Base-by-base conservation (phyloP, 179 eudicot species). In the Pouteria campechiana region DNA sequence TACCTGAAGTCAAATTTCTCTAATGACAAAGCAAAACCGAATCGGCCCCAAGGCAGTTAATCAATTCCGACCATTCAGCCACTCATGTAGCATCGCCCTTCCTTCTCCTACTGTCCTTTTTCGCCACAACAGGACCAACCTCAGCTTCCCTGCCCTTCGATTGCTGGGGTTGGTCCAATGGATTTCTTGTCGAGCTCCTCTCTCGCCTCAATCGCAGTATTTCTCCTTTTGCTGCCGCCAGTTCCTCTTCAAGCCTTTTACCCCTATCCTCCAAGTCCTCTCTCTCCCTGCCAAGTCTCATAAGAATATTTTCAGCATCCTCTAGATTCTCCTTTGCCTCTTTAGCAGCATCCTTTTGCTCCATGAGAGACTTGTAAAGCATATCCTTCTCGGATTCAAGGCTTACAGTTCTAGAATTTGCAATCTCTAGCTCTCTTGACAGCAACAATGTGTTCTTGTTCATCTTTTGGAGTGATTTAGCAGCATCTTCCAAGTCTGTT, bases 171-270 rank as follows among this genome's bases (percentile, higher is more conserved):
- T n/a, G n/a, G n/a, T n/a, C n/a, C n/a, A n/a, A n/a, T n/a, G n/a
- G n/a, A n/a, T n/a, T n/a, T 43, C 39, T 59, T 2, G 65, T 53
- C 9, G 78, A 57, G 31, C 53, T 86, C 27, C 44, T 37, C 46
- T 55, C 41, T 40, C 67, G 67, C 49, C 73, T 75, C 28, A 92
- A 49, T 32, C 75, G 59, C 68, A 80, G 46, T 13, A 92, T 82
- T 44, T 87, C 99, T 3, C 94, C 90, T 51, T 83, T 87, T 4
- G 93, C 75, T 32, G 81, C 68, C 3, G 85, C 80, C 50, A 87
- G 37, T 17, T 82, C 83, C 25, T 77, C 76, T 64, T 87, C 99
- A 21, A 79, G 65, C 31, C 65, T 69, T 53, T 55, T 68, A 32
- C 48, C 70, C 55, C 48, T 79, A 54, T 56, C 70, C 32, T 67